Conservation (phyloP, 805 yeast species). For the Hanseniaspora meyeri region DNA sequence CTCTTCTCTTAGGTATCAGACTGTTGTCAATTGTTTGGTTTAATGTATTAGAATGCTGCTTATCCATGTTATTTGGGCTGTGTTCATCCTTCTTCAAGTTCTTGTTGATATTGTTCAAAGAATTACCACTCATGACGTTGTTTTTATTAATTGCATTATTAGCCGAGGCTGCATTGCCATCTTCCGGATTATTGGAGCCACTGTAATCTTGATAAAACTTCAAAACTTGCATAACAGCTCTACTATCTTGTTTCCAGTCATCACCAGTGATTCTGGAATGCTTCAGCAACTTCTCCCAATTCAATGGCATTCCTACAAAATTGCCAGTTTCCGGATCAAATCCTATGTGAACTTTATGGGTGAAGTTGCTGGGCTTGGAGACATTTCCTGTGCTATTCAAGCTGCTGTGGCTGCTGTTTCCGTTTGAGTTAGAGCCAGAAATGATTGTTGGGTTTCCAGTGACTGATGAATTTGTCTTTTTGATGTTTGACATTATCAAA, state of each 20-base stretch:
- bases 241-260: constrained; percentile 88
- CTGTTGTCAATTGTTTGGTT: constrained; percentile 7
- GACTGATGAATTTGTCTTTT: background rate
- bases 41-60: background rate
- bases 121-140: background rate
- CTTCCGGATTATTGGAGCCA: constrained; percentile 16
- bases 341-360: constrained; percentile 85
- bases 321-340: constrained; percentile 76
- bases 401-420: constrained; percentile 21
- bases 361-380: constrained; percentile 85
- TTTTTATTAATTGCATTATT: constrained; percentile 3
- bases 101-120: background rate
- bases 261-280: constrained; percentile 83
- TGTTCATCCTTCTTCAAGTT: constrained; percentile 9
- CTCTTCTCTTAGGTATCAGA: constrained; percentile 39
- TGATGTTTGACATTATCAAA: background rate
- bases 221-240: constrained; percentile 84
- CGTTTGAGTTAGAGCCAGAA: background rate
- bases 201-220: constrained; percentile 53
- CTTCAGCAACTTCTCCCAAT: constrained; percentile 76
- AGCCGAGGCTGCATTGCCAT: background rate
- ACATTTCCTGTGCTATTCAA: constrained; percentile 37
- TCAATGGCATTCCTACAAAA: constrained; percentile 85
- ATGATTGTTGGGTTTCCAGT: constrained; percentile 2
- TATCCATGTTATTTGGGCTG: background rate